These are phyloP conservation scores for Abrus pulchellus DNA, from an alignment of 306 rosid genomes.

Conservation along the genomic window DNA sequence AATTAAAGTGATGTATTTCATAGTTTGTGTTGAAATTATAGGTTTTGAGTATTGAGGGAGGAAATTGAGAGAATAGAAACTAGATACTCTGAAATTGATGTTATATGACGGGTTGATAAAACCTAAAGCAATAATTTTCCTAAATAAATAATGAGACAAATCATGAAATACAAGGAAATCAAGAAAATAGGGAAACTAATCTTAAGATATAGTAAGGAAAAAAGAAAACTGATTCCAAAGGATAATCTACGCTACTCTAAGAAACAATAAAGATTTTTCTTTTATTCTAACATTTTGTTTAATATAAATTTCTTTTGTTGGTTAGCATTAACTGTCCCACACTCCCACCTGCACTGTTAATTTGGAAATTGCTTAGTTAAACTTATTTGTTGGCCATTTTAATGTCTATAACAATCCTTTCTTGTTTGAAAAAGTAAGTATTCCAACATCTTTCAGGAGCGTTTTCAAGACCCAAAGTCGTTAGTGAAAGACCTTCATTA, in stretches of 20 bases:
- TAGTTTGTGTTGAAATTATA: neutral
- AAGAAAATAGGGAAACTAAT: too few relatives aligned
- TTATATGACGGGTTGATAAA: too few relatives aligned
- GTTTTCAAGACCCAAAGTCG: conserved; percentile 77
- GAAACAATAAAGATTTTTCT: too few relatives aligned
- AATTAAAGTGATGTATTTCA: conserved; percentile 28
- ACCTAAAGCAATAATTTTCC: too few relatives aligned
- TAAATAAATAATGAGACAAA: too few relatives aligned
- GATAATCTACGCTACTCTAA: too few relatives aligned
- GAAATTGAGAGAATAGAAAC: neutral
- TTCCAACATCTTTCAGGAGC: conserved; percentile 66
- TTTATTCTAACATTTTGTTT: neutral
- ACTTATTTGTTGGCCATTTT: conserved; percentile 38
- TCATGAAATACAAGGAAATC: too few relatives aligned
- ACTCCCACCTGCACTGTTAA: conserved; percentile 17
- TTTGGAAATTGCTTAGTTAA: conserved; percentile 33
- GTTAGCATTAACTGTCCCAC: conserved; percentile 28
- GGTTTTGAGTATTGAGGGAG: neutral
- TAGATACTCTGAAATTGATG: too few relatives aligned
- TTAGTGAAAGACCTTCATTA: conserved; percentile 67
- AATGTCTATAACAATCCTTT: conserved; percentile 19
- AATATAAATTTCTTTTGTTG: conserved; percentile 18
- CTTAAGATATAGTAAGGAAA: too few relatives aligned
- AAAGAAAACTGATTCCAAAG: too few relatives aligned
- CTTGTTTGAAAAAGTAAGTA: conserved; percentile 34